Base-by-base conservation (phyloP, 2,329 filamentous ascomycete species). In the Neocucurbitaria cava region DNA sequence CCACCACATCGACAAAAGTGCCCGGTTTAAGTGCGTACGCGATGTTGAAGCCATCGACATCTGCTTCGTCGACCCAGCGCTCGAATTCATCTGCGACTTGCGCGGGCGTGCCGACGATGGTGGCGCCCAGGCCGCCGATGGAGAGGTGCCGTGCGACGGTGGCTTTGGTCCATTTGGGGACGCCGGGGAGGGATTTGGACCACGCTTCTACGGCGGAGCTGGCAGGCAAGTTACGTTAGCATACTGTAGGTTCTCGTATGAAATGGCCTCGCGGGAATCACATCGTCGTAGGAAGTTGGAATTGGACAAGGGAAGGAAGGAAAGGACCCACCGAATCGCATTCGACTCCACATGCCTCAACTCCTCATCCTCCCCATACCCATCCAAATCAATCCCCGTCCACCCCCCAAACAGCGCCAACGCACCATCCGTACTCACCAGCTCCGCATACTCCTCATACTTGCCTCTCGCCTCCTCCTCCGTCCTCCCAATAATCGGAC, bases 131-230 rank as follows among this genome's bases (percentile, higher is more conserved):
- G 1, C 89, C 89, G 5, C 89, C 88, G 9, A 90, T 80, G 33
- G 83, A 85, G 46, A 90, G 83, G 59, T 89, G 85, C 64, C 89
- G 81, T 0, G 86, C 88, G 5, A 91, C 82, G 0, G 85, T 89
- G 41, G 84, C 79, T 71, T 90, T 90, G 0, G 88, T 91, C 89
- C 89, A 91, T 65, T 88, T 89, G 0, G 81, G 77, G 5, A 84
- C 83, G 4, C 79, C 82, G 0, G 86, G 85, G 0, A 83, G 82
- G 36, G 83, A 82, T 41, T 82, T 78, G 6, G 83, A 79, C 64
- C 83, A 83, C 2, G 76, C 82, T 56, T 85, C 81, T 2, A 85
- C 81, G 0, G 81, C 82, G 13, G 81, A 83, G 53, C 78, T 35
- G 31, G 7, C n/a, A n/a, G n/a, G n/a, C n/a, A n/a, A n/a, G 24